Evolutionary conservation across 148 eudicot species (phyloP), one percentile per base, ranked within the genome.

Genomic region (Hydrangea macrophylla): DNA sequence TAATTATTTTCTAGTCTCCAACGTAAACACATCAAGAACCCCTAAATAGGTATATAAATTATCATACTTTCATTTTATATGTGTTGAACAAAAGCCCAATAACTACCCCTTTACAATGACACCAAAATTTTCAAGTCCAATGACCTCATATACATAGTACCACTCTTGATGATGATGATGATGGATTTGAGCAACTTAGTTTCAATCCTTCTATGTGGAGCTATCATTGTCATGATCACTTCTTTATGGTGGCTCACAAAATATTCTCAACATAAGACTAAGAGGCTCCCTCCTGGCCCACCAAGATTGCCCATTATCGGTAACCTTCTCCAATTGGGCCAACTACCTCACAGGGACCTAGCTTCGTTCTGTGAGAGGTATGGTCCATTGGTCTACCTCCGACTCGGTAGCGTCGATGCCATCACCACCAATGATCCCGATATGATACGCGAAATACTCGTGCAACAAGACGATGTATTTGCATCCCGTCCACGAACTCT

Each of bases 381-480:
- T 50, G 99, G 99, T 44, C 92, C 97, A 1, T 37, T 95, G 37
- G 99, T 95, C 26, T 95, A 89, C 79, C 78, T 95, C 48, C 84
- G 72, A 23, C 85, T 94, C 0, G 97, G 99, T 5, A 81, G 59
- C 18, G 96, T 95, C 8, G 96, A 81, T 5, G 99, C 93, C 5
- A 87, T 95, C 78, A 95, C 99, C 68, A 95, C 99, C 65, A 91
- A 89, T 18, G 90, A 95, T 50, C 99, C 99, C 0, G 79, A 89
- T 1, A 91, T 81, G 2, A 91, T 95, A 25, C 89, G 91, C 0
- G 93, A 91, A 56, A 90, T 94, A 23, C 85, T 95, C 2, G 55
- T 81, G 15, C 84, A 84, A 0, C 97, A 95, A 7, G 99, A 95
- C 20, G 90, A 94, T 0, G 81, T 91, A 0, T 95, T 95, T 8